Evolutionary conservation across 768 basidiomycete genomes (phyloP), one percentile per base, ranked within the genome.

Genomic region (Panus rudis): DNA sequence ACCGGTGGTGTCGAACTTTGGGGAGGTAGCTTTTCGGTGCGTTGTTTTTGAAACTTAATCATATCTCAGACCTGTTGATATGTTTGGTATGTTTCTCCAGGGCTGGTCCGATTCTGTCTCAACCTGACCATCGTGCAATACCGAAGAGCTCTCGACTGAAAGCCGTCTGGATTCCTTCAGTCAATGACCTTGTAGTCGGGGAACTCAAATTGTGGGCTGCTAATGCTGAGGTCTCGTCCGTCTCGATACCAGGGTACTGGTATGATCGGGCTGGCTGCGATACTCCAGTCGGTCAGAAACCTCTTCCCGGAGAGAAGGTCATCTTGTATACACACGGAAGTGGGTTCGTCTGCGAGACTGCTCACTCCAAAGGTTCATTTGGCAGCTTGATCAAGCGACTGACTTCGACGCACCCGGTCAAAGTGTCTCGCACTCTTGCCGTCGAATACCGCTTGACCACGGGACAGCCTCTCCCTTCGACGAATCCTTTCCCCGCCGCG

Each of bases 391-490:
- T 8, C 16, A 16, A 20, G 8, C 8, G 17, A 17, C 17, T 39
- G 10, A 23, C 21, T 6, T 6, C 10, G n/a, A 8, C 8, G n/a
- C 41, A 50, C 31, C 28, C 41, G 2, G 31, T 34, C 17, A 34
- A 31, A 17, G 28, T 77, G 12, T 61, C 65, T 21, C 72, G 77
- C 25, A 63, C 67, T 3, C 70, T 83, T 52, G 71, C 72, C n/a
- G 53, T 84, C 30, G 85, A 87, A 60, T 89, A 87, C 59, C 77
- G 84, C 6, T 73, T 84, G 20, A 77, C 78, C 21, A 63, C 75
- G 2, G 58, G 63, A 11, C 58, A 63, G 34, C 74, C 77, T 19
- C 51, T 56, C 39, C 27, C 35, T 19, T 63, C 61, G 52, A 60
- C 60, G 7, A 65, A 77, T 43, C 72, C 81, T 5, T 88, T 88